Evolutionary conservation across 2,329 filamentous ascomycete species (phyloP), one percentile per base, ranked within the genome.

Genomic region (Talaromyces sp.): DNA sequence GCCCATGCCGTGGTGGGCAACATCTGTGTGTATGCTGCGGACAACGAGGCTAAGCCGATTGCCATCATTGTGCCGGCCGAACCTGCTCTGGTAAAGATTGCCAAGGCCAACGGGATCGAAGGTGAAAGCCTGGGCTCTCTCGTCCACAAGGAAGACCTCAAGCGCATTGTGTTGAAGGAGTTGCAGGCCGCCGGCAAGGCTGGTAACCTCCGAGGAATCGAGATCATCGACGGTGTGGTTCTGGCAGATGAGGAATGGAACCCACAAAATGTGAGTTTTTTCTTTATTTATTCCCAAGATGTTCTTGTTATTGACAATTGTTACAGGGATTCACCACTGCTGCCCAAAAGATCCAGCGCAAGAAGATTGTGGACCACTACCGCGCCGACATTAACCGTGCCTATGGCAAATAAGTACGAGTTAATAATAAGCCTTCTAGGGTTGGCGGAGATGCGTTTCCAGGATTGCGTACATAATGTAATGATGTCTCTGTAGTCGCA

Each of bases 1-100:
- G 87, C 90, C 52, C 85, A 84, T 10, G 83, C 86, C n/a, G 84
- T 89, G 10, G 91, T 96, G 21, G 84, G 85, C 62, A 96, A 96
- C 78, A 86, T 97, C 72, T 95, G 95, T 81, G 84, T 96, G 49
- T 89, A 95, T 71, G 93, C 91, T 49, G 89, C 91, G 62, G 77
- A 84, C 65, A 84, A 89, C 66, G 85, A 91, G 74, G 82, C 85
- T 64, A 90, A 90, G 71, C 91, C 93, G 8, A 83, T 97, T 61
- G 93, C 92, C 38, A 85, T 97, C 67, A 88, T 97, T 83, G 82
- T 86, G 2, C 84, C 84, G 4, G 76, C 80, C 6, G 84, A 86
- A 70, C 73, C 78, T 4, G 79, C 80, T 7, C 72, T 86, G 63
- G 83, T 84, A 77, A 81, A 84, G 69, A 63, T 86, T 43, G 84